These are phyloP conservation scores for Solanum pimpinellifolium DNA, from an alignment of 257 asterid species.

Conservation along the genomic window DNA sequence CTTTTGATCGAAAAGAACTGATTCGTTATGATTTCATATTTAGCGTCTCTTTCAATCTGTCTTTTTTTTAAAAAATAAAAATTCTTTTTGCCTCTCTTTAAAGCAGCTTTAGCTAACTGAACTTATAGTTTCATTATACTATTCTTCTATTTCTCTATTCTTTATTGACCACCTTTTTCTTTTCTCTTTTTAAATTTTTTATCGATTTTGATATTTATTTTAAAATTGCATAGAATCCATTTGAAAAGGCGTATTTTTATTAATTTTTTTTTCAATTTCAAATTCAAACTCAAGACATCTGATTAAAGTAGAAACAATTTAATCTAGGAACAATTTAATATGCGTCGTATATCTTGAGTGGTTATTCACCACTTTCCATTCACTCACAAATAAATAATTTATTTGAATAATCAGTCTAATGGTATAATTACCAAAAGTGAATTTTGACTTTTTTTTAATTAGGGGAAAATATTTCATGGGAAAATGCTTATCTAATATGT, in stretches of 20 bases:
- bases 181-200: too few relatives aligned
- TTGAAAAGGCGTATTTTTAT: fast-evolving
- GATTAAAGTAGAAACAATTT: fast-evolving
- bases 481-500: too few relatives aligned
- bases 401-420: too few relatives aligned
- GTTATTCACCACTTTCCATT: neutral
- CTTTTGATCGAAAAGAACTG: neutral
- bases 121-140: neutral
- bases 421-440: too few relatives aligned
- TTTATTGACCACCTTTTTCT: neutral
- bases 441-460: too few relatives aligned
- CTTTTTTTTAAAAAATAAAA: too few relatives aligned
- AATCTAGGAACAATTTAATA: fast-evolving
- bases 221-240: too few relatives aligned
- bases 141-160: neutral
- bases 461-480: too few relatives aligned
- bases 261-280: too few relatives aligned
- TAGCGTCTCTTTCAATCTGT: neutral
- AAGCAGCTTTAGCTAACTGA: neutral
- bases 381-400: neutral
- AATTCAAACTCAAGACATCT: too few relatives aligned
- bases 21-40: neutral
- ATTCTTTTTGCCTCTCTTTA: neutral
- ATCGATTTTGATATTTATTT: fast-evolving
- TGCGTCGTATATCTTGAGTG: neutral